Evolutionary conservation across 2,329 filamentous ascomycete genomes (phyloP).

Genomic region (Blastomyces emzantsi): DNA sequence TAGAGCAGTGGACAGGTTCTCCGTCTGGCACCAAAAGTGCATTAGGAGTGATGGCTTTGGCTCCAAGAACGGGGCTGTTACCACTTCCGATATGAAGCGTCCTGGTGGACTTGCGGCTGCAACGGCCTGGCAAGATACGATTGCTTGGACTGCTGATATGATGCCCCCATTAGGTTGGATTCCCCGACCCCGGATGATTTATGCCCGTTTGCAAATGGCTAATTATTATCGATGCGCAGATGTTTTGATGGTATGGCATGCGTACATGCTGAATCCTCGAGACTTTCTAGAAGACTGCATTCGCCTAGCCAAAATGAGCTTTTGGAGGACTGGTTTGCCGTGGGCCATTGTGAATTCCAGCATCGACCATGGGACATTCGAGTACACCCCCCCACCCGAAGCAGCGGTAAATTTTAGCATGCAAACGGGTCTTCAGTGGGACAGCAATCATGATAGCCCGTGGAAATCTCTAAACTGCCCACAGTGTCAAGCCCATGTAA

Average conservation of each 20-base stretch:
- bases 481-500: constrained; percentile 37
- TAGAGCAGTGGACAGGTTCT: constrained; percentile 59
- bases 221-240: constrained; percentile 38
- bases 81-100: constrained; percentile 17
- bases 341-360: constrained; percentile 52
- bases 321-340: constrained; percentile 57
- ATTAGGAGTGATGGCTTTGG: constrained; percentile 16
- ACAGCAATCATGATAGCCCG: constrained; percentile 46
- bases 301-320: constrained; percentile 45
- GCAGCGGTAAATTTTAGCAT: constrained; percentile 42
- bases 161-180: constrained; percentile 53
- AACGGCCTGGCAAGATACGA: constrained; percentile 18
- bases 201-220: not conserved
- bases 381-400: constrained; percentile 43
- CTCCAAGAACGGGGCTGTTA: constrained; percentile 11
- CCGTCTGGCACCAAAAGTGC: constrained; percentile 51
- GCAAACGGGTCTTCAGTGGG: constrained; percentile 48
- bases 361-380: constrained; percentile 51
- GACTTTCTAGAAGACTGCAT: constrained; percentile 66
- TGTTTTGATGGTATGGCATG: constrained; percentile 70
- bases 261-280: constrained; percentile 68
- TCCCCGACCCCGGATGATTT: not conserved
- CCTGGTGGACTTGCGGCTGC: constrained; percentile 27
- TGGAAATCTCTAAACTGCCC: constrained; percentile 49
- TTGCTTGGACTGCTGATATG: constrained; percentile 34